Percentiles rank a stretch among this genome's conserved stretches.
Conservation (phyloP, 2,329 filamentous ascomycete genomes). For the Talaromyces verruculosus region DNA sequence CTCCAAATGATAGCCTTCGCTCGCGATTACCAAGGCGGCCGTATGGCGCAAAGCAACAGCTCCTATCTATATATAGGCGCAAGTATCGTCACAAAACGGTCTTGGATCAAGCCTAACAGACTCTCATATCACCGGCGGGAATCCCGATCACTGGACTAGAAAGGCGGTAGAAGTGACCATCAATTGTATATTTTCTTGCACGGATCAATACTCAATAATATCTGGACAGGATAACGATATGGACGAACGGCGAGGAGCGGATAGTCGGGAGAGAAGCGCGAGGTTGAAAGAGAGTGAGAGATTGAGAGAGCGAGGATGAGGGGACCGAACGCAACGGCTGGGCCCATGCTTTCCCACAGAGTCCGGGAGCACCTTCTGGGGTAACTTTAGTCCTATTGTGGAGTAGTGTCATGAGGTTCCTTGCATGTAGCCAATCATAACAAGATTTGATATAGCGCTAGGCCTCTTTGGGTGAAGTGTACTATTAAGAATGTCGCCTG, state of each 20-base stretch:
- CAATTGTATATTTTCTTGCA: neutral
- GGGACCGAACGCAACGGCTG: conserved; percentile 1
- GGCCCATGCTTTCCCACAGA: conserved; percentile 3
- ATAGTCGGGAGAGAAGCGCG: neutral
- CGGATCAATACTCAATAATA: neutral
- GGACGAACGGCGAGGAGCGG: neutral
- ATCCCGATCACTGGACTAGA: neutral
- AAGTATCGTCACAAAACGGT: neutral
- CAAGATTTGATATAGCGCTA: neutral
- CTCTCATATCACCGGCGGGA: neutral
- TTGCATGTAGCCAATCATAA: neutral
- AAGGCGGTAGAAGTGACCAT: neutral
- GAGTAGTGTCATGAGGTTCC: neutral
- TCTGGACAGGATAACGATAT: neutral
- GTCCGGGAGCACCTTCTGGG: neutral
- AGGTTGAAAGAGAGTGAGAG: neutral
- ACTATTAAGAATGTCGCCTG: conserved; percentile 5
- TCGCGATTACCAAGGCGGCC: neutral
- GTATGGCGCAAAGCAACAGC: no score
- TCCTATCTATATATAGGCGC: neutral
- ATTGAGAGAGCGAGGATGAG: neutral
- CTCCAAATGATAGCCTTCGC: neutral
- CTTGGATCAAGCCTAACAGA: neutral
- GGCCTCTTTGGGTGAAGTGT: neutral
- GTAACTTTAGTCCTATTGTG: neutral